Percentiles rank a stretch among this genome's conserved stretches.
phyloP scores from a whole-genome alignment of 768 basidiomycete species.

The Psilocybe sp. region DNA sequence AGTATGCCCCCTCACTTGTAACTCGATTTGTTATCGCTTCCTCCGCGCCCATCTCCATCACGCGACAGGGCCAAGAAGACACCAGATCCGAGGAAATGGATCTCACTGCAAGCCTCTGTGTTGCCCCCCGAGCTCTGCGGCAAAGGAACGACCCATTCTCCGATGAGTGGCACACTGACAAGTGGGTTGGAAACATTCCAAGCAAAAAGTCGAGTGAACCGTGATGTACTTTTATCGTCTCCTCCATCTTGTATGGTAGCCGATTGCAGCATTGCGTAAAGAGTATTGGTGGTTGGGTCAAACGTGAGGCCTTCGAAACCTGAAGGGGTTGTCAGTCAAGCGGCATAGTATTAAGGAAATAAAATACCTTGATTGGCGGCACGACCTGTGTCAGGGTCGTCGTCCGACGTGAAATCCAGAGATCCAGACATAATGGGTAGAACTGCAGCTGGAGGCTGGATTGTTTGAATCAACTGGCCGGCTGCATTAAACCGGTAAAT shows the following conservation, averaged over 20 bases:
- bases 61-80: conserved; percentile 58
- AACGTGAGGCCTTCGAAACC: conserved; percentile 62
- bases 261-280: conserved; percentile 64
- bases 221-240: conserved; percentile 39
- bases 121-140: conserved; percentile 50
- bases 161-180: conserved; percentile 35
- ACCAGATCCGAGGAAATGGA: conserved; percentile 49
- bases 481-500: conserved; percentile 49
- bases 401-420: conserved; percentile 49
- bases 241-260: conserved; percentile 69
- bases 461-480: conserved; percentile 52
- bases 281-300: conserved; percentile 41
- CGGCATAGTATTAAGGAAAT: not conserved
- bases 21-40: conserved; percentile 41
- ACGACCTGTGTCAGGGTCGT: conserved; percentile 51
- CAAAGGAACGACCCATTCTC: conserved; percentile 62
- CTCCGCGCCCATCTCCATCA: conserved; percentile 61
- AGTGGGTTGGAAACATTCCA: conserved; percentile 43
- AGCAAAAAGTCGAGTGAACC: conserved; percentile 54
- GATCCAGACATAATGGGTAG: conserved; percentile 44
- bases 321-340: conserved; percentile 13
- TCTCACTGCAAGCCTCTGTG: conserved; percentile 51
- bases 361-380: conserved; percentile 49
- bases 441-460: conserved; percentile 57
- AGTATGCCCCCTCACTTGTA: conserved; percentile 50